These are phyloP conservation scores for Skeletonema potamos DNA, from an alignment of 108 stramenopile genomes.

Conservation along the genomic window DNA sequence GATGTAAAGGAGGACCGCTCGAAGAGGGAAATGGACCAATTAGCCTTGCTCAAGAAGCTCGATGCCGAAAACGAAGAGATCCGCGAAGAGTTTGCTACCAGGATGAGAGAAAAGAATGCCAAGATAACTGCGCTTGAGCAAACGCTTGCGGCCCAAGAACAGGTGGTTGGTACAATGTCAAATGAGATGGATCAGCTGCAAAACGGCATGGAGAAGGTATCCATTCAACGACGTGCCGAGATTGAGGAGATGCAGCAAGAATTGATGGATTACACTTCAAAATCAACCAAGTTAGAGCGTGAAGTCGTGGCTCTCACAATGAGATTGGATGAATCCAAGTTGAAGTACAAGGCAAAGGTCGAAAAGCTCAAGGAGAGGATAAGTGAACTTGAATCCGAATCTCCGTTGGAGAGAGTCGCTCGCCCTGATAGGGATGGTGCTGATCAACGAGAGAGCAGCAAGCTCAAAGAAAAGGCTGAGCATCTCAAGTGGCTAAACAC, in stretches of 20 bases:
- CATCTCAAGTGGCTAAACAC: slow-evolving; percentile 69
- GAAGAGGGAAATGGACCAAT: slow-evolving; percentile 46
- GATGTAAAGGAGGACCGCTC: slow-evolving; percentile 44
- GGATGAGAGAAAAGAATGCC: slow-evolving; percentile 65
- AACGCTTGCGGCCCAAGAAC: slow-evolving; percentile 79
- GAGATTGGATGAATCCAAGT: slow-evolving; percentile 68
- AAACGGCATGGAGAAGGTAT: slow-evolving; percentile 70
- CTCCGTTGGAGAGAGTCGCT: slow-evolving; percentile 33
- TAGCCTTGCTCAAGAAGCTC: slow-evolving; percentile 38
- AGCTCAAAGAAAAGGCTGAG: slow-evolving; percentile 66
- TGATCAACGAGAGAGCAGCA: slow-evolving; percentile 39
- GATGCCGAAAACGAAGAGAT: slow-evolving; percentile 57
- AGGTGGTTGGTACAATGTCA: slow-evolving; percentile 71
- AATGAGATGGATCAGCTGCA: slow-evolving; percentile 87
- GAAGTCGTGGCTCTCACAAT: slow-evolving; percentile 66
- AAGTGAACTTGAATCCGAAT: slow-evolving; percentile 49
- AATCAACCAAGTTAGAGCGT: slow-evolving; percentile 59
- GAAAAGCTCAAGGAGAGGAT: slow-evolving; percentile 62
- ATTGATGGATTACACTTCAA: slow-evolving; percentile 61
- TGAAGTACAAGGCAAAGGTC: slow-evolving; percentile 68
- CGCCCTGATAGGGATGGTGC: slow-evolving; percentile 25
- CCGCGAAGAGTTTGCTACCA: slow-evolving; percentile 52
- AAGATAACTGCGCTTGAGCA: slow-evolving; percentile 76
- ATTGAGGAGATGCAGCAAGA: slow-evolving; percentile 88
- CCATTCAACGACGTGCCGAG: slow-evolving; percentile 67